phyloP scores from a whole-genome alignment of 2,329 filamentous ascomycete genomes.

The Colletotrichum plurivorum region DNA sequence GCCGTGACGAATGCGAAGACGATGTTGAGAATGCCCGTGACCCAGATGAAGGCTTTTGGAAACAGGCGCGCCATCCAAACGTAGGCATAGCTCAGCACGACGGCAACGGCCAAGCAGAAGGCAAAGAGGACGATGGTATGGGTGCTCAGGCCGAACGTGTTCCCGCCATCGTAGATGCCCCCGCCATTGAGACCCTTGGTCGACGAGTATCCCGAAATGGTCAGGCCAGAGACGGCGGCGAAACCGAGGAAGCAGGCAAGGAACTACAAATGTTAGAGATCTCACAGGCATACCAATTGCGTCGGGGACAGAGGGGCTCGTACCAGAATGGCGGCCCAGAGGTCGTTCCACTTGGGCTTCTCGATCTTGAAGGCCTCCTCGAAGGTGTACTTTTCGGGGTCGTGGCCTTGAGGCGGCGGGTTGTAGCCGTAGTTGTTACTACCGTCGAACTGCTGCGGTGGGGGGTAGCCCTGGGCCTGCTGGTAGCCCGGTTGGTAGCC shows the following conservation, averaged over 20 bases:
- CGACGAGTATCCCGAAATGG: conserved; percentile 80
- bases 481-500: conserved; percentile 45
- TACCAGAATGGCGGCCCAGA: conserved; percentile 88
- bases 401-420: conserved; percentile 49
- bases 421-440: conserved; percentile 53
- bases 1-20: conserved; percentile 87
- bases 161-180: conserved; percentile 79
- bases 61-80: conserved; percentile 82
- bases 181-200: conserved; percentile 75
- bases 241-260: conserved; percentile 81
- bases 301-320: conserved; percentile 46
- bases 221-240: conserved; percentile 80
- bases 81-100: conserved; percentile 83
- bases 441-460: conserved; percentile 40
- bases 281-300: conserved; percentile 30
- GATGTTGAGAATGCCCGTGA: conserved; percentile 91
- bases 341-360: conserved; percentile 89
- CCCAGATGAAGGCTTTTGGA: conserved; percentile 93
- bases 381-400: conserved; percentile 71
- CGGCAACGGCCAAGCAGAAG: conserved; percentile 81
- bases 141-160: conserved; percentile 78
- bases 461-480: conserved; percentile 42
- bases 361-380: conserved; percentile 87
- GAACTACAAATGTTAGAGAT: conserved; percentile 63
- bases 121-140: conserved; percentile 90